Base-by-base conservation (phyloP, 208 protist genomes). In the Strigomonas oncopelti region DNA sequence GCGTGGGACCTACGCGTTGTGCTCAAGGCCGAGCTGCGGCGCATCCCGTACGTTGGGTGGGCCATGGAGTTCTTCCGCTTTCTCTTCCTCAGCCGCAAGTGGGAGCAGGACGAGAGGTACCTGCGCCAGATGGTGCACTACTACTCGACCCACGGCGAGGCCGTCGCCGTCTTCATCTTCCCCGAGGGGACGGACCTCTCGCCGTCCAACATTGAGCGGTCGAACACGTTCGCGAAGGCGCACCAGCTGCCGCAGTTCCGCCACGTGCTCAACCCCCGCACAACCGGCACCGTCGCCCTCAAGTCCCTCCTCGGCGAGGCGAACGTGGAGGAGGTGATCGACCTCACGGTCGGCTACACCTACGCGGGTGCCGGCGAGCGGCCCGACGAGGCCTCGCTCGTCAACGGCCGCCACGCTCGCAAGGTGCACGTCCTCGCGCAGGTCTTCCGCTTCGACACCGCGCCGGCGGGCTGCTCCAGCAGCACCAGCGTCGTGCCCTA, bases 171-270 rank as follows among this genome's bases (percentile, higher is more conserved):
- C 34, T 54, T 94, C 46, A 80, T 96, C 38, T 96, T 91, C 70
- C 91, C 91, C 0, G 88, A 96, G 55, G 91, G 91, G 42, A 94
- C 91, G 2, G 88, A 96, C 69, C 66, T 96, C 34, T 91, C 87
- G 42, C 61, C 66, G 46, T 84, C 71, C 42, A 92, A 85, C 71
- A 55, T 94, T 18, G 76, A 66, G 53, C 85, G 80, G 57, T 88
- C 85, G 8, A 75, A 88, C 38, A 75, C 69, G 11, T 96, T 80
- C 52, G 88, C 91, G 18, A 59, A 46, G 14, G 55, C 77, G 61
- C 68, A 85, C 0, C 69, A 69, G 20, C 68, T 92, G 42, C 88
- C 84, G 4, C 64, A 70, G 56, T 93, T 92, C 61, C 62, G 75
- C 46, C 75, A 91, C 64, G 91, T 96, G 20, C 74, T 96, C 25